Base-by-base conservation (phyloP, 1,139 yeast species). In the Pichia sp. region DNA sequence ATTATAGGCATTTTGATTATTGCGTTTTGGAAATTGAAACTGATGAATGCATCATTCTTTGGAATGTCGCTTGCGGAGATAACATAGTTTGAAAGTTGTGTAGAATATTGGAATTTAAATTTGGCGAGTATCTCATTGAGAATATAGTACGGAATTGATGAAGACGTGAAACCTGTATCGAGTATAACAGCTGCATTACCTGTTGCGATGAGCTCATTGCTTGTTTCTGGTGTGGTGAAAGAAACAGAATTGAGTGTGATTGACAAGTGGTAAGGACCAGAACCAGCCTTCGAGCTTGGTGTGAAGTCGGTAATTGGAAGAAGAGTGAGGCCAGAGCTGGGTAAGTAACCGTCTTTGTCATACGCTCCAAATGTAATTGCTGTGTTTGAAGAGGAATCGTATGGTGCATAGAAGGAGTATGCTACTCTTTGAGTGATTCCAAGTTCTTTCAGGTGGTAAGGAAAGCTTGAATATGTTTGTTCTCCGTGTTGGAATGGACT, bases 131-230 rank as follows among this genome's bases (percentile, higher is more conserved):
- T 55, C 8, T 56, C 46, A 4, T 53, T 51, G 7, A 71, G 56
- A 20, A 69, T 49, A 13, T 47, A 52, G 3, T 49, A 36, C 14
- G 83, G 80, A 2, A 76, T 53, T 42, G 64, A 65, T 9, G 77
- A 62, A 29, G 69, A 55, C 2, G 84, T 71, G 8, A 83, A 67
- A 19, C 86, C 86, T 3, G 81, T 66, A 55, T 79, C 87, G 26
- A 79, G 55, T 32, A 74, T 54, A 3, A 72, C 77, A 1, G 69
- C 59, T 19, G 59, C 48, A 29, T 52, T 49, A 20, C 55, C 49
- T 12, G 49, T 36, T 24, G 66, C 69, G 31, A 68, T 55, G 14
- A 43, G 35, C 6, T 27, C 30, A 6, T 29, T 10, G n/a, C 9
- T 10, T 12, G 29, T 27, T 11, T 16, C 6, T n/a, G 14, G 17